A percentile compares a stretch with the other conserved stretches of the same genome.
These are phyloP conservation scores for Fusarium paranaense DNA, from an alignment of 2,329 filamentous ascomycete genomes.

Conservation along the genomic window DNA sequence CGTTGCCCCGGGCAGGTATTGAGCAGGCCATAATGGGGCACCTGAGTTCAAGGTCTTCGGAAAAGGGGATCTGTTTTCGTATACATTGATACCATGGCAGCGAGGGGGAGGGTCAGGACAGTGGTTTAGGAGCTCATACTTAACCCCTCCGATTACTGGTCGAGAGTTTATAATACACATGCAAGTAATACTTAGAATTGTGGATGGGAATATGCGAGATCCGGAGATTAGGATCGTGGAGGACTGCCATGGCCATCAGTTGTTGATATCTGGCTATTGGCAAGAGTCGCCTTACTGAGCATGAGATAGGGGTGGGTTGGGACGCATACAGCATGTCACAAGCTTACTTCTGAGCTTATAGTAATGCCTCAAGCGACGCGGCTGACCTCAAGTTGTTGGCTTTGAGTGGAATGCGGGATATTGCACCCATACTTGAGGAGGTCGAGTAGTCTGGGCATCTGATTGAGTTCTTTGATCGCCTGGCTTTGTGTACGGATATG, in stretches of 20 bases:
- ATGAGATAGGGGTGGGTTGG: background rate
- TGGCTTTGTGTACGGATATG: conserved; percentile 7
- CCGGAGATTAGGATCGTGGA: background rate
- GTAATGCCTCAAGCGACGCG: background rate
- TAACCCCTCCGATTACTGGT: no score
- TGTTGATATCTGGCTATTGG: background rate
- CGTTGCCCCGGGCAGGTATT: conserved; percentile 9
- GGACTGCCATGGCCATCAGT: background rate
- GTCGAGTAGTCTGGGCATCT: conserved; percentile 18
- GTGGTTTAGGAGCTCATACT: no score
- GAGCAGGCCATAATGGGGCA: conserved; percentile 52
- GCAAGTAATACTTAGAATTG: no score
- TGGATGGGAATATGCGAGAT: no score
- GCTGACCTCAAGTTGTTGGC: conserved; percentile 18
- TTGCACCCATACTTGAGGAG: conserved; percentile 23
- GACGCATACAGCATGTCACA: background rate
- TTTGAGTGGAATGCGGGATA: conserved; percentile 14
- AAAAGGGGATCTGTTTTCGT: conserved; percentile 54
- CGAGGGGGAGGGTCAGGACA: conserved; percentile 36
- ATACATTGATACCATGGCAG: conserved; percentile 52
- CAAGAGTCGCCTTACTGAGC: background rate
- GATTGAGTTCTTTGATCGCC: conserved; percentile 17
- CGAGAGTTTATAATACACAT: no score
- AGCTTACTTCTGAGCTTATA: background rate
- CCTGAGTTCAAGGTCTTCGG: conserved; percentile 51